Percentiles rank a stretch among this genome's conserved stretches.
Conservation (phyloP, 495 filamentous ascomycete genomes). For the Neurospora terricola region DNA sequence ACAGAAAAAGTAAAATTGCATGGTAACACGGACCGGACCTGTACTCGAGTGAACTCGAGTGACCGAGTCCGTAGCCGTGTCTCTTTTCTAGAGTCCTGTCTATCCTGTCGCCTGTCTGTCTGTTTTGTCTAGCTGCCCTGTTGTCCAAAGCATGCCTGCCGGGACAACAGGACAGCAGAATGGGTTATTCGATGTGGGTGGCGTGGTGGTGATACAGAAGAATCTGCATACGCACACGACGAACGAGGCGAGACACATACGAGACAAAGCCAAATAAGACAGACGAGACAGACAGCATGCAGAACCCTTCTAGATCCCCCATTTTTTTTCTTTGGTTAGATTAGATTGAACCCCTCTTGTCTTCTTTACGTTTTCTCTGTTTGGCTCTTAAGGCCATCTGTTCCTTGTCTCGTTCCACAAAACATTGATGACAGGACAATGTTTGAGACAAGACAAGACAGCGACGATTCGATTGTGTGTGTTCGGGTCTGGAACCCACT, state of each 20-base stretch:
- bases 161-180: neutral
- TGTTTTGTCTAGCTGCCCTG: neutral
- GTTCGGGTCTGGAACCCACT: neutral
- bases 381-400: neutral
- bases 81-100: no score
- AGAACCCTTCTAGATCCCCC: neutral
- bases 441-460: neutral
- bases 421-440: neutral
- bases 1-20: neutral
- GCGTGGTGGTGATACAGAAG: neutral
- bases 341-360: neutral
- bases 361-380: neutral
- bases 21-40: neutral
- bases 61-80: neutral
- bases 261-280: neutral
- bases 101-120: no score
- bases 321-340: neutral
- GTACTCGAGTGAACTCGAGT: neutral
- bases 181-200: neutral
- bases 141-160: neutral
- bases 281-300: neutral
- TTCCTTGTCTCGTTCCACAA: neutral
- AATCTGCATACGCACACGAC: neutral
- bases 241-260: neutral
- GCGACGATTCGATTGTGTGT: neutral